A percentile compares a stretch with the other conserved stretches of the same genome.
Evolutionary conservation across 192 early-diverging fungal genomes (phyloP).

Genomic region (Umbelopsis sp.): DNA sequence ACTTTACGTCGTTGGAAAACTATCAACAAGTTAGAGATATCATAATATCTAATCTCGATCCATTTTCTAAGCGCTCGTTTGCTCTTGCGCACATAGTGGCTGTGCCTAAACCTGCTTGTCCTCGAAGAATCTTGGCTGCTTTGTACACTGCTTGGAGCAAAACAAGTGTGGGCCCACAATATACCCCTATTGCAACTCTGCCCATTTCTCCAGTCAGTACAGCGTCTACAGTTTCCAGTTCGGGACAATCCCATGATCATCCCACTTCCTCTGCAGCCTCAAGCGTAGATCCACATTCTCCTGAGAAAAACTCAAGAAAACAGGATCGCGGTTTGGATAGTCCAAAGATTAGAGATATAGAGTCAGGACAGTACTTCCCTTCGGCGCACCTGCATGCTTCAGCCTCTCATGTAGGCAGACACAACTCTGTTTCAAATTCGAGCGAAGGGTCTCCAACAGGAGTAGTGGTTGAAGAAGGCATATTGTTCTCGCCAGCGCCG

Average conservation of each 20-base stretch:
- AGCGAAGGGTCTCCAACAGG: not conserved
- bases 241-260: not conserved
- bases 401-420: not conserved
- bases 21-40: slow-evolving; percentile 52
- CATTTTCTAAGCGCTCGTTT: slow-evolving; percentile 30
- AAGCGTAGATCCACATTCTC: not conserved
- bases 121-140: slow-evolving; percentile 60
- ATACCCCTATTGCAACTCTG: slow-evolving; percentile 57
- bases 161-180: slow-evolving; percentile 51
- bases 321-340: not conserved
- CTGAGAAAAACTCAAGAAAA: not conserved
- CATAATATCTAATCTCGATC: slow-evolving; percentile 22
- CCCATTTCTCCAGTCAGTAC: slow-evolving; percentile 41
- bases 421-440: not conserved
- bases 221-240: not conserved
- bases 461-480: slow-evolving; percentile 1
- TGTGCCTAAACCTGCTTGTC: slow-evolving; percentile 63
- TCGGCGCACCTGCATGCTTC: not conserved
- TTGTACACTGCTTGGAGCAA: slow-evolving; percentile 57
- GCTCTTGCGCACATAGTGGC: slow-evolving; percentile 49
- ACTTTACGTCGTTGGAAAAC: slow-evolving; percentile 56
- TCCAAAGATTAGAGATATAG: not conserved
- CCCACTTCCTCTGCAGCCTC: not conserved
- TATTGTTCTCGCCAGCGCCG: not conserved
- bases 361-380: not conserved